These are phyloP conservation scores for Penicillium fimorum DNA, from an alignment of 495 filamentous ascomycete genomes.

Conservation along the genomic window DNA sequence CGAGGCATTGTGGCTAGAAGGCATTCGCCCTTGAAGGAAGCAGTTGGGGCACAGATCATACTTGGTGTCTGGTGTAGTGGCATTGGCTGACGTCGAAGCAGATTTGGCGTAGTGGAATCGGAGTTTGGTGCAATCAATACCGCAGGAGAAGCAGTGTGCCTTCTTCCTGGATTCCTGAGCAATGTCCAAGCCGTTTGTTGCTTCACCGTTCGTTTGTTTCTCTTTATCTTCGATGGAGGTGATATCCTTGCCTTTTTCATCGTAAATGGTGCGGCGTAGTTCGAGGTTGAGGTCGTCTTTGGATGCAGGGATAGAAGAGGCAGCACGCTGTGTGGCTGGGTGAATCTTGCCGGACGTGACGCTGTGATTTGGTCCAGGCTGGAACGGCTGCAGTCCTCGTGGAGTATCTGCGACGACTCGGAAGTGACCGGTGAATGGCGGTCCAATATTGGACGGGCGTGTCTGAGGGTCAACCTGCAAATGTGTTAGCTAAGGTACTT, in stretches of 20 bases:
- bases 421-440: conserved; percentile 97
- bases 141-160: conserved; percentile 84
- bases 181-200: conserved; percentile 58
- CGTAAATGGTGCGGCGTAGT: conserved; percentile 92
- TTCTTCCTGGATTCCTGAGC: conserved; percentile 64
- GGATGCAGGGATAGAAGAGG: conserved; percentile 61
- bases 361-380: conserved; percentile 75
- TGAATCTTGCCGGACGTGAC: conserved; percentile 73
- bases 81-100: conserved; percentile 53
- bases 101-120: conserved; percentile 82
- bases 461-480: conserved; percentile 89
- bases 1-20: conserved; percentile 63
- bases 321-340: conserved; percentile 70
- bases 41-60: conserved; percentile 89
- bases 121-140: conserved; percentile 86
- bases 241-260: conserved; percentile 82
- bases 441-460: conserved; percentile 90
- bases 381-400: conserved; percentile 89
- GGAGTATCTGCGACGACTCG: conserved; percentile 91
- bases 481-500: conserved; percentile 9
- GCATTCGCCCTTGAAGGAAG: conserved; percentile 77
- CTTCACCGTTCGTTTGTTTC: conserved; percentile 76
- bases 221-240: conserved; percentile 57
- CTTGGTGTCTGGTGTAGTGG: conserved; percentile 59
- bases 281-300: conserved; percentile 86